phyloP scores from a whole-genome alignment of 2,329 filamentous ascomycete genomes.

The Endoconidiophora laricicola region DNA sequence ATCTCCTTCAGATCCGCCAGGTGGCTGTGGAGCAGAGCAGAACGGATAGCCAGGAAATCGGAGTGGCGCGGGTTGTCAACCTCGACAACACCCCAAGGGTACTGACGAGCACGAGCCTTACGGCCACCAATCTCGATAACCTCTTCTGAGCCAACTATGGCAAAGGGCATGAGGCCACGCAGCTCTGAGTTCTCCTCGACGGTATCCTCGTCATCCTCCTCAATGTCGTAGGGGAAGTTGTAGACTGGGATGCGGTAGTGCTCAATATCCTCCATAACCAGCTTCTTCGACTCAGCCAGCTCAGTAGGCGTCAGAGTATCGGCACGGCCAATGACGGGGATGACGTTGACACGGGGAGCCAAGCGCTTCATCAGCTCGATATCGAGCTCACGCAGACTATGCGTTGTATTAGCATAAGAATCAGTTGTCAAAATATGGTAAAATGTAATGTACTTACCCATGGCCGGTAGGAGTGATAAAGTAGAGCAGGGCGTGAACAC shows the following conservation, averaged over 20 bases:
- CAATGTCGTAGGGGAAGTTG: slow-evolving; percentile 99
- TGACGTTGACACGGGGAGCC: slow-evolving; percentile 94
- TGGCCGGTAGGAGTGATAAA: slow-evolving; percentile 98
- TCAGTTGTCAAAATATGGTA: background rate
- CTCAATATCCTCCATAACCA: slow-evolving; percentile 99
- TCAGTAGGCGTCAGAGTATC: slow-evolving; percentile 93
- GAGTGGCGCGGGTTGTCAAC: slow-evolving; percentile 98
- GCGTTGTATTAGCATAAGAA: background rate
- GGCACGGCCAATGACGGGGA: slow-evolving; percentile 95
- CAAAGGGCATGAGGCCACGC: slow-evolving; percentile 93
- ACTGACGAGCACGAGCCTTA: slow-evolving; percentile 85
- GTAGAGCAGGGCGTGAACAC: slow-evolving; percentile 94
- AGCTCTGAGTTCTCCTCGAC: slow-evolving; percentile 98
- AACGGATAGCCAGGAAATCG: slow-evolving; percentile 94
- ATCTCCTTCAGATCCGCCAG: slow-evolving; percentile 98
- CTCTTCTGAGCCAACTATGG: slow-evolving; percentile 95
- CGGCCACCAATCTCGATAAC: slow-evolving; percentile 85
- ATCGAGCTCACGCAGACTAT: slow-evolving; percentile 88
- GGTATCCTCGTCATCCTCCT: slow-evolving; percentile 98
- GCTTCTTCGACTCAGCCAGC: slow-evolving; percentile 96
- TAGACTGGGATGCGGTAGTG: slow-evolving; percentile 99
- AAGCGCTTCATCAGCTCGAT: slow-evolving; percentile 99
- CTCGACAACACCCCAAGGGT: slow-evolving; percentile 97
- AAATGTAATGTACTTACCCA: slow-evolving; percentile 38
- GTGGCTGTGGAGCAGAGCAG: slow-evolving; percentile 92